Percentiles rank a stretch among this genome's conserved stretches.
Conservation (phyloP, 441 rosid genomes). For the Euphorbia corollata region DNA sequence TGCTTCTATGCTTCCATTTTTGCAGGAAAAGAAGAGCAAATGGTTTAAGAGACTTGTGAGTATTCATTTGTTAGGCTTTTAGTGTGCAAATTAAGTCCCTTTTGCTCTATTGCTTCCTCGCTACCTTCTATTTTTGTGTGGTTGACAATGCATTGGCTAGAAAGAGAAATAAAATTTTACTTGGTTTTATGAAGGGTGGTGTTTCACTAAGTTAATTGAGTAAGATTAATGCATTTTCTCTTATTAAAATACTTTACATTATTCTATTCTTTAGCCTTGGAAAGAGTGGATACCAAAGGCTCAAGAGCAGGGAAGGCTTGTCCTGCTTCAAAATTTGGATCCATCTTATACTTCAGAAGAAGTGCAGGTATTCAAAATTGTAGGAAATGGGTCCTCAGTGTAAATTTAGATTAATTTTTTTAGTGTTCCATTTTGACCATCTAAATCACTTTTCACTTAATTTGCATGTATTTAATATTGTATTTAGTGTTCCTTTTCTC, state of each 20-base stretch:
- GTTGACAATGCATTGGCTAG: not conserved
- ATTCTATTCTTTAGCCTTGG: constrained; percentile 54
- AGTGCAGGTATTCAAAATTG: constrained; percentile 50
- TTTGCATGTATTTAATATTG: not conserved
- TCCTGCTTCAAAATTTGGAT: constrained; percentile 69
- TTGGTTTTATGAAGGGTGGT: not conserved
- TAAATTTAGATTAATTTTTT: not conserved
- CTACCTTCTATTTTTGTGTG: not conserved
- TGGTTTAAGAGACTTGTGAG: constrained; percentile 72
- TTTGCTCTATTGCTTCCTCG: not conserved
- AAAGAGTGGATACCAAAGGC: constrained; percentile 52
- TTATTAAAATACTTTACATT: not conserved
- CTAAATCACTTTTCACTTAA: constrained; percentile 2
- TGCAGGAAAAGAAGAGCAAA: constrained; percentile 57
- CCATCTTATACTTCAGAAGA: constrained; percentile 55
- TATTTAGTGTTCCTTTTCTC: not conserved
- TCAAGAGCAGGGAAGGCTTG: constrained; percentile 40
- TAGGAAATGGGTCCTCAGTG: not conserved
- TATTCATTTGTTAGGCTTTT: constrained; percentile 18
- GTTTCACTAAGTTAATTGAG: not conserved
- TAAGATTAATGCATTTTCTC: not conserved
- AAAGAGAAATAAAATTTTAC: not conserved
- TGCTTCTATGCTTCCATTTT: constrained; percentile 23
- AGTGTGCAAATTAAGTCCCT: not conserved
- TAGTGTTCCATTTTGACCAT: not conserved